A percentile compares a stretch with the other conserved stretches of the same genome.
These are phyloP conservation scores for Pseudocercospora musae DNA, from an alignment of 2,329 filamentous ascomycete species.

Conservation along the genomic window DNA sequence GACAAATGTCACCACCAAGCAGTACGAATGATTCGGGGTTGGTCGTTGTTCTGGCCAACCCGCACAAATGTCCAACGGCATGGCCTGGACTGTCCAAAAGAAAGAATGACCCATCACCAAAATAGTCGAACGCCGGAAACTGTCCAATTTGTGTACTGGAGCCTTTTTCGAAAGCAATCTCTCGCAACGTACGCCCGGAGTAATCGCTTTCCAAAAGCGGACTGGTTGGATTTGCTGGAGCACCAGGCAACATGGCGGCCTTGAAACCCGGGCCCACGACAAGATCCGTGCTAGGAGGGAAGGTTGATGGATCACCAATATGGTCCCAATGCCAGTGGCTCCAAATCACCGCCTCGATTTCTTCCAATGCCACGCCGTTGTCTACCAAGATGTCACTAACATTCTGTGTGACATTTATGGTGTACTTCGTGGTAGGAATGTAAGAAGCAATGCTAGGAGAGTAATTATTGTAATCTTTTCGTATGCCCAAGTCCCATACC, in stretches of 20 bases:
- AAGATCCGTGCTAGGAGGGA: slow-evolving; percentile 46
- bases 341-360: slow-evolving; percentile 41
- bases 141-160: slow-evolving; percentile 40
- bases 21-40: slow-evolving; percentile 42
- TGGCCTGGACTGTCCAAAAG: slow-evolving; percentile 53
- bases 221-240: slow-evolving; percentile 34
- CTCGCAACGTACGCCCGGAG: slow-evolving; percentile 32
- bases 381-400: slow-evolving; percentile 35
- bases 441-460: neutral
- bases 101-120: slow-evolving; percentile 55
- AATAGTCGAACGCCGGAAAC: slow-evolving; percentile 51
- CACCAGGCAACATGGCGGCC: slow-evolving; percentile 44
- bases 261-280: slow-evolving; percentile 54
- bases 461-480: neutral
- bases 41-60: slow-evolving; percentile 42
- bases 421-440: neutral
- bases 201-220: slow-evolving; percentile 3
- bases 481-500: neutral
- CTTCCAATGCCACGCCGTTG: slow-evolving; percentile 28
- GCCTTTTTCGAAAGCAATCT: slow-evolving; percentile 30
- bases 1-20: slow-evolving; percentile 48
- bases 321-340: slow-evolving; percentile 49
- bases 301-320: slow-evolving; percentile 48
- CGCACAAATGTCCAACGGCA: slow-evolving; percentile 49
- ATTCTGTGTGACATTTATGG: slow-evolving; percentile 23